phyloP scores from a whole-genome alignment of 768 basidiomycete species.

The Coprinellus micaceus region DNA sequence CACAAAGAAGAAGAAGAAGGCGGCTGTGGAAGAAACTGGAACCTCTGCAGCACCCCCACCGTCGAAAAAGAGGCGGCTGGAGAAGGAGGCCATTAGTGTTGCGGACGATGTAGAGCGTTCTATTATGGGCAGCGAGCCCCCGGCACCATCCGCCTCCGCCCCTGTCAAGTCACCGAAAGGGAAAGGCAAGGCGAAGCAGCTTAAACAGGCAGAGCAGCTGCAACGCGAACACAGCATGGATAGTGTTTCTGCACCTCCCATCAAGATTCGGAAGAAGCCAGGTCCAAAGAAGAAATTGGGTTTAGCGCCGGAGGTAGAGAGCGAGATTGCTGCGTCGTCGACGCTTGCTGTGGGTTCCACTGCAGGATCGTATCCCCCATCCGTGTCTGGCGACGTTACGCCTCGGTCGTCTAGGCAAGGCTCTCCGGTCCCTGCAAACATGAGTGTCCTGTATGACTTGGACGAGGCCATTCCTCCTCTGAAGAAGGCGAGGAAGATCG shows the following conservation, averaged over 20 bases:
- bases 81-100: conserved; percentile 31
- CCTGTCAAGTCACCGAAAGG: conserved; percentile 34
- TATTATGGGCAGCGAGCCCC: conserved; percentile 29
- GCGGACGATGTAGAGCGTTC: conserved; percentile 50
- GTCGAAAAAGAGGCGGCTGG: conserved; percentile 61
- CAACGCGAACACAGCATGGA: conserved; percentile 57
- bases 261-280: conserved; percentile 50
- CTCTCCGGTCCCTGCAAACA: conserved; percentile 58
- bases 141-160: conserved; percentile 23
- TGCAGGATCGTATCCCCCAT: conserved; percentile 42
- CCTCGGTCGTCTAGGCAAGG: conserved; percentile 66
- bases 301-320: conserved; percentile 48
- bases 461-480: conserved; percentile 67
- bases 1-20: conserved; percentile 22
- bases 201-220: conserved; percentile 2
- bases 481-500: conserved; percentile 74
- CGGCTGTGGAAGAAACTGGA: neutral
- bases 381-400: conserved; percentile 66
- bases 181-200: conserved; percentile 50
- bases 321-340: conserved; percentile 30
- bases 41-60: conserved; percentile 38
- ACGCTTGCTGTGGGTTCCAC: conserved; percentile 1
- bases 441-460: conserved; percentile 66
- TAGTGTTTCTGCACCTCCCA: conserved; percentile 50
- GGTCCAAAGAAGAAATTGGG: conserved; percentile 57